phyloP scores from a whole-genome alignment of 139 green algal species.

The Picochlorum sp. region DNA sequence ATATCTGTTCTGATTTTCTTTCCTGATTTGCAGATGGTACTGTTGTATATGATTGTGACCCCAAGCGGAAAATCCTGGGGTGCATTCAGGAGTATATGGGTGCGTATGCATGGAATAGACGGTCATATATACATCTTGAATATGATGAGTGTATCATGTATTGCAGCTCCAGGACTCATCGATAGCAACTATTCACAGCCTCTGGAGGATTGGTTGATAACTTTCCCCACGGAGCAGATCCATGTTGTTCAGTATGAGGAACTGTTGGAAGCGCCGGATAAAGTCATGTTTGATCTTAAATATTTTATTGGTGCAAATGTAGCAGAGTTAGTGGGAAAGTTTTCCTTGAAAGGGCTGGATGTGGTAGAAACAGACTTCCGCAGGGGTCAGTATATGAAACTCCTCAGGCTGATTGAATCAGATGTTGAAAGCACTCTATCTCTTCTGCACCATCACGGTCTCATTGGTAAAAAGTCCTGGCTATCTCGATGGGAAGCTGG shows the following conservation, averaged over 20 bases:
- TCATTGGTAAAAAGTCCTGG: conserved; percentile 1
- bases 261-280: conserved; percentile 6
- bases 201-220: conserved; percentile 1
- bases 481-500: conserved; percentile 6
- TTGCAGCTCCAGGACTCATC: conserved; percentile 5
- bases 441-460: conserved; percentile 5
- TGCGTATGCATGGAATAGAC: background rate
- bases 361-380: background rate
- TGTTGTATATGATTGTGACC: background rate
- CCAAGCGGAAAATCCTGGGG: background rate
- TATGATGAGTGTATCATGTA: background rate
- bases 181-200: conserved; percentile 12
- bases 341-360: background rate
- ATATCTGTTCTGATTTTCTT: background rate
- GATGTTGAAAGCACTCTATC: background rate
- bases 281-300: conserved; percentile 11
- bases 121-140: background rate
- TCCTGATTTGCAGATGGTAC: background rate
- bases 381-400: conserved; percentile 9
- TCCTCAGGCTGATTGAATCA: background rate
- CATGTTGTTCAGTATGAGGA: conserved; percentile 13
- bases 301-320: conserved; percentile 6
- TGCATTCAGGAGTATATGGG: background rate
- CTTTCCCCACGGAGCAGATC: conserved; percentile 5
- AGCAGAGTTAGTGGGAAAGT: background rate